Base-by-base conservation (phyloP, 495 filamentous ascomycete genomes). In the Penicillium malachiteum region DNA sequence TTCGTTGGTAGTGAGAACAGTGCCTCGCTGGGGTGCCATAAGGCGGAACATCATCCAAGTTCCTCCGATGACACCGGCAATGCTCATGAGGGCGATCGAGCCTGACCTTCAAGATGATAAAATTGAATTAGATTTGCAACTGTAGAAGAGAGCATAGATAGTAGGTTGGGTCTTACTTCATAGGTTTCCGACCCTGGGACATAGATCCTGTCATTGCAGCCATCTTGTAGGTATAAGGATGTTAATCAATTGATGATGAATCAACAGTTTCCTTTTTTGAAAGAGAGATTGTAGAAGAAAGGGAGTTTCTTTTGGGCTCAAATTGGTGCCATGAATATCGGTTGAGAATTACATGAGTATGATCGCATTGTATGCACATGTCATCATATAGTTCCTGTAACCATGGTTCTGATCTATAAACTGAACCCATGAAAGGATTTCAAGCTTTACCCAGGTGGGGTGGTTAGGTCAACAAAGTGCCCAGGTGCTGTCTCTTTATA, bases 61-160 rank as follows among this genome's bases (percentile, higher is more conserved):
- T 6, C 60, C 64, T 8, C 57, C 55, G 11, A 66, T 42, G 14
- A 66, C 60, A 5, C 64, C 57, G 21, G 50, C 44, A 26, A 55
- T 53, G 31, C 60, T 66, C 21, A 64, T 38, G 10, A 64, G 6
- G 5, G 57, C 63, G 18, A 60, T 54, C 18, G 57, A 59, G 44
- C 60, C 56, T 32, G 48, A 54, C 31, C 64, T 66, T 21, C 16
- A 30, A 7, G 30, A 17, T n/a, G n/a, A 13, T 47, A 9, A 13
- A 2, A 43, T 21, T 21, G 18, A 26, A 26, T 26, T 26, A 26
- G 21, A 26, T 26, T 26, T 26, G 21, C 21, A 26, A 26, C 2
- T 1, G 4, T 26, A 26, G 21, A 26, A 26, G 21, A 26, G 21
- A 26, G 4, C 21, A 26, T 26, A 14, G 14, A 35, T 48, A n/a